Evolutionary conservation across 768 basidiomycete species (phyloP).

Genomic region (Pleurotus platypus): DNA sequence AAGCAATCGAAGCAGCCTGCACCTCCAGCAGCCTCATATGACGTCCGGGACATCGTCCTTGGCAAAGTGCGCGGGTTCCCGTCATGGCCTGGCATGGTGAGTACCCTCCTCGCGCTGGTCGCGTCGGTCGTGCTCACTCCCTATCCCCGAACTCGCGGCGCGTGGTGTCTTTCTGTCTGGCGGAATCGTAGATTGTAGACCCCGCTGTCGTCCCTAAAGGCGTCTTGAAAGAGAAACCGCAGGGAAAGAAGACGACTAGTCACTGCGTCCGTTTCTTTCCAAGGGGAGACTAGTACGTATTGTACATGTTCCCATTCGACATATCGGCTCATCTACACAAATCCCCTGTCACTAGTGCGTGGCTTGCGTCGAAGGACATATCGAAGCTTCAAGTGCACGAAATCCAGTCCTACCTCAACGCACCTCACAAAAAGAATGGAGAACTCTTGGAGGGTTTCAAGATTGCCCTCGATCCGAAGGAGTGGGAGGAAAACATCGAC

Average conservation of each 20-base stretch:
- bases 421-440: conserved; percentile 71
- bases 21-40: conserved; percentile 43
- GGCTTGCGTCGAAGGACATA: conserved; percentile 82
- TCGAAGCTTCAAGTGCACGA: conserved; percentile 73
- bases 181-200: conserved; percentile 69
- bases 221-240: conserved; percentile 71
- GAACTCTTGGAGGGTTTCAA: conserved; percentile 77
- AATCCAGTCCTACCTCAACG: conserved; percentile 80
- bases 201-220: conserved; percentile 55
- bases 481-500: conserved; percentile 42
- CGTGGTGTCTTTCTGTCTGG: conserved; percentile 1
- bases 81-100: conserved; percentile 91
- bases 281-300: conserved; percentile 84
- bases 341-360: conserved; percentile 52
- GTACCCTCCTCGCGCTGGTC: conserved; percentile 26
- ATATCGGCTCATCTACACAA: conserved; percentile 6
- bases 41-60: conserved; percentile 80
- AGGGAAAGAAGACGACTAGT: conserved; percentile 64
- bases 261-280: conserved; percentile 88
- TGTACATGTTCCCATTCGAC: conserved; percentile 8
- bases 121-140: too few relatives aligned
- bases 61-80: conserved; percentile 94
- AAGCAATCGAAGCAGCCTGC: conserved; percentile 29
- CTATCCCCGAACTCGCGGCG: too few relatives aligned
- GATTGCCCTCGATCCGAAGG: conserved; percentile 59